Base-by-base conservation (phyloP, 345 rosid species). In the Boechera divaricarpa region DNA sequence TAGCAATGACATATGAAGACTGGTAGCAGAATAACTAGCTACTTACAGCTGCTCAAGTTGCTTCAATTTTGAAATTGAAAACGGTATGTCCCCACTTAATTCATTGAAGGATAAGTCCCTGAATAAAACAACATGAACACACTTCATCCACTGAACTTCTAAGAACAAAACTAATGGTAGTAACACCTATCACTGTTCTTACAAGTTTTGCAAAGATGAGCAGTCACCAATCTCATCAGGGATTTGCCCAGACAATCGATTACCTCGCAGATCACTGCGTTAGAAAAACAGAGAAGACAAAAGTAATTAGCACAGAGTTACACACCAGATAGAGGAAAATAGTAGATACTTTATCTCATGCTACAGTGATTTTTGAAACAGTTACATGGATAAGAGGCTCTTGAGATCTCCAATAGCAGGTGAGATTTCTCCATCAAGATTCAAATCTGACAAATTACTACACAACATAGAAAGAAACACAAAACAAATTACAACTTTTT, bases 191-290 rank as follows among this genome's bases (percentile, higher is more conserved):
- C 42, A 77, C 45, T 13, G 13, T 53, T 79, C 99, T 87, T 85
- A 95, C 99, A 95, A 63, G 83, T 80, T 86, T 77, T 73, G 76
- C 65, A 95, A 70, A 45, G 94, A 87, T 29, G 93, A 85, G 74
- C 98, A 95, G 77, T 91, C 96, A 55, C 98, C 99, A 67, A 95
- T 92, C 85, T 95, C 99, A 70, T 91, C 98, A 32, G 98, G 99
- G 49, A 95, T 95, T 80, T 95, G 99, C 16, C 99, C 98, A 2
- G 94, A 84, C 24, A 92, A 88, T 55, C 73, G 87, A 79, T 95
- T 95, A 42, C 89, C 90, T 69, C 83, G 83, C 7, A 95, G 89
- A 81, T 91, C 98, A 69, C 98, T 95, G 73, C 9, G 35, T 74
- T 4, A 69, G 47, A 73, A 4, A 55, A 69, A 2, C 15, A 16